Base-by-base conservation (phyloP, 352 stramenopile species). In the Elongisporangium undulatum region DNA sequence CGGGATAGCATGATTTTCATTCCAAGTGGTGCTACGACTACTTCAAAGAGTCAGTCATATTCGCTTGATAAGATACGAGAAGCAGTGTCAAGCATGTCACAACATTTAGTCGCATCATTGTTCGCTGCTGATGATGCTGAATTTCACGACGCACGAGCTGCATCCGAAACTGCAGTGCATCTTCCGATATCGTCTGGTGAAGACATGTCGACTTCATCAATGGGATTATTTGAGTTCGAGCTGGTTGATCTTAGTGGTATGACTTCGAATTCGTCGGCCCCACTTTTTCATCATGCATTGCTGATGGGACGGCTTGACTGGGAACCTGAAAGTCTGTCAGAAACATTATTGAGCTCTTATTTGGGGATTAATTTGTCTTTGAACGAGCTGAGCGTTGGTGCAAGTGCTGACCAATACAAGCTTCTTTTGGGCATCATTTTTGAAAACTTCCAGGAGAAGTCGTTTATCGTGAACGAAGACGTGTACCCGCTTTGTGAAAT, bases 361-460 rank as follows among this genome's bases (percentile, higher is more conserved):
- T 67, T 88, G 48, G 73, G 73, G 9, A 54, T 95, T 51, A 83
- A 75, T 60, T 53, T 96, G 53, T 79, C 71, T 12, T 23, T 96
- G 45, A 94, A 94, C 29, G 87, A 96, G 54, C 64, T 94, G 23
- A 94, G 80, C 55, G 66, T 96, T 21, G 77, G 77, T 21, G 69
- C 79, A 15, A 75, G 61, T 0, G 62, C 69, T 17, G 72, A 89
- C 24, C 83, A 94, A 60, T 96, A 94, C 59, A 69, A 57, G 16
- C 86, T 74, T 7, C 65, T 94, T 9, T 62, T 94, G 29, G 85
- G 82, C n/a, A 78, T 89, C 54, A 91, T 94, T 23, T 94, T 87
- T 54, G 87, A 96, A 52, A 96, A 96, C 50, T 93, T 96, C 67
- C 82, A 86, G 45, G 87, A 96, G 66, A 67, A 85, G 8, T 89